Evolutionary conservation across 2,329 filamentous ascomycete genomes (phyloP).

Genomic region (Calonectria leucothoes): DNA sequence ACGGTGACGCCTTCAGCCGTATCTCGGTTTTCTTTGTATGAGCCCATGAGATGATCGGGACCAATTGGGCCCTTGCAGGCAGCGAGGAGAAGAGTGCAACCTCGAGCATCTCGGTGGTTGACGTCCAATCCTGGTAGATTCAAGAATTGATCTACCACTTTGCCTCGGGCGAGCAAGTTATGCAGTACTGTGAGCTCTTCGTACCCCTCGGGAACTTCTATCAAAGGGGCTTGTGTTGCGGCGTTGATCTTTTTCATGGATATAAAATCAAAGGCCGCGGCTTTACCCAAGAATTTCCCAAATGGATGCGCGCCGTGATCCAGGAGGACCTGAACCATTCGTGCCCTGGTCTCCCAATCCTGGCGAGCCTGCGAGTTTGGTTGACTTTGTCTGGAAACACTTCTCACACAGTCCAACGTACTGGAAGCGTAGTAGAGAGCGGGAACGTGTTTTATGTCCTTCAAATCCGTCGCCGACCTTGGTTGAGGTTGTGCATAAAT

Average conservation of each 20-base stretch:
- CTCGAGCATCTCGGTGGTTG: slow-evolving; percentile 38
- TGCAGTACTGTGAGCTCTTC: slow-evolving; percentile 37
- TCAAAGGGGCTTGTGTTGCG: neutral
- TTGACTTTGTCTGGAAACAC: too few species aligned
- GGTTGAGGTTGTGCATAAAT: neutral
- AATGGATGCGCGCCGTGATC: slow-evolving; percentile 42
- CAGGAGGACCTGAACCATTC: slow-evolving; percentile 32
- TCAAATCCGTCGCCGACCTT: neutral
- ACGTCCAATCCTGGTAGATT: slow-evolving; percentile 32
- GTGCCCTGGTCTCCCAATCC: neutral
- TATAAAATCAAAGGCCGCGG: too few species aligned
- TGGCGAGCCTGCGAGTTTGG: too few species aligned
- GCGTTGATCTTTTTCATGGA: neutral
- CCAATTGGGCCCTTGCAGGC: slow-evolving; percentile 26
- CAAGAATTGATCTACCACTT: slow-evolving; percentile 31
- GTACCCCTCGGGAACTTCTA: neutral
- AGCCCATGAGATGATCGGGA: slow-evolving; percentile 12
- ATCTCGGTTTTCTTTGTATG: neutral
- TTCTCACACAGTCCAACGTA: neutral
- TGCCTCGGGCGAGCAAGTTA: slow-evolving; percentile 22
- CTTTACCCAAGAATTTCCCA: slow-evolving; percentile 16
- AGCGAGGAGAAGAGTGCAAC: slow-evolving; percentile 40
- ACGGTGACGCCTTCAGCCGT: neutral
- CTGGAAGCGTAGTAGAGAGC: slow-evolving; percentile 25
- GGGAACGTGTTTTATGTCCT: slow-evolving; percentile 10